Evolutionary conservation across 1,284 basidiomycete genomes (phyloP).

Genomic region (Pulchroboletus neoregius): DNA sequence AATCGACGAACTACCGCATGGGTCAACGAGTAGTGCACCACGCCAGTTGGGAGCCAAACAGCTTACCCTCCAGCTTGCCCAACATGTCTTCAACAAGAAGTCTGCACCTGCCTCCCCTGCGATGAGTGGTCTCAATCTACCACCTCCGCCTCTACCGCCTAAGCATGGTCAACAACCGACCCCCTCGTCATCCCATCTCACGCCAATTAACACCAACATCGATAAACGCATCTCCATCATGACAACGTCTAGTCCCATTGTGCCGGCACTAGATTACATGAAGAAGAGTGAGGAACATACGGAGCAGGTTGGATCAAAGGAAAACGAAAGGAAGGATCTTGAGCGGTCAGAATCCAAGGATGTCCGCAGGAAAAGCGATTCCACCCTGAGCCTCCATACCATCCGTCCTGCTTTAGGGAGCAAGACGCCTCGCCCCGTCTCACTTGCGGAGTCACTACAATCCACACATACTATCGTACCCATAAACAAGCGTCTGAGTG

Average conservation of each 20-base stretch:
- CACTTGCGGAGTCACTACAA: conserved; percentile 68
- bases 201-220: conserved; percentile 27
- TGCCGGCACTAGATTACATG: conserved; percentile 35
- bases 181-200: conserved; percentile 13
- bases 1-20: conserved; percentile 20
- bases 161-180: conserved; percentile 28
- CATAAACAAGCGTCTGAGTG: conserved; percentile 60
- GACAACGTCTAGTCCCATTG: conserved; percentile 33
- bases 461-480: conserved; percentile 66
- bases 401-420: conserved; percentile 52
- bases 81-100: conserved; percentile 42
- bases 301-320: conserved; percentile 23
- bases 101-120: conserved; percentile 31
- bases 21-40: conserved; percentile 25
- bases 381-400: conserved; percentile 68
- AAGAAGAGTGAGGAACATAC: conserved; percentile 29
- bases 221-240: conserved; percentile 32
- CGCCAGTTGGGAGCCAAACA: conserved; percentile 31
- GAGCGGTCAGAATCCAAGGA: conserved; percentile 58
- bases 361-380: conserved; percentile 68
- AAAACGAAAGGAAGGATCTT: conserved; percentile 31
- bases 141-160: conserved; percentile 36
- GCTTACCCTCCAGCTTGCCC: conserved; percentile 39
- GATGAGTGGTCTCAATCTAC: conserved; percentile 25
- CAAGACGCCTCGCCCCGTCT: conserved; percentile 63